Conservation (phyloP, 257 asterid species). For the Capsicum rhomboideum region DNA sequence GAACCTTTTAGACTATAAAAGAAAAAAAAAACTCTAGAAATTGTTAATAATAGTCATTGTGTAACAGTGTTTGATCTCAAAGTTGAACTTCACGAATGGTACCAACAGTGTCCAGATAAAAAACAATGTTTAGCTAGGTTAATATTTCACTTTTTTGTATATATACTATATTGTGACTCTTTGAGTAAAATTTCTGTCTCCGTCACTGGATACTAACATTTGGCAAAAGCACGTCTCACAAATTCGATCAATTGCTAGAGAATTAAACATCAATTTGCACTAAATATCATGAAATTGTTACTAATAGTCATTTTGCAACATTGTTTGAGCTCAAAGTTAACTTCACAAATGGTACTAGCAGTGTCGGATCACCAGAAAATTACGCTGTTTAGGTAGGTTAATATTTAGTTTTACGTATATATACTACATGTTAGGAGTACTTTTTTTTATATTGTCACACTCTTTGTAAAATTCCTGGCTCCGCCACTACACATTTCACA, state of each 20-base stretch:
- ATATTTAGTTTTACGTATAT: no score
- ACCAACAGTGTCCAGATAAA: not conserved
- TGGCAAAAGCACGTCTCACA: not conserved
- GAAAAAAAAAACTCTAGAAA: not conserved
- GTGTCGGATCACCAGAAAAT: not conserved
- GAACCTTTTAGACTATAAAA: not conserved
- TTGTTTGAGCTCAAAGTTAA: not conserved
- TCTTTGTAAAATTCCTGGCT: not conserved
- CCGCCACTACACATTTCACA: not conserved
- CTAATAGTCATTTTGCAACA: not conserved
- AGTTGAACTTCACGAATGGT: not conserved
- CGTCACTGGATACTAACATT: not conserved
- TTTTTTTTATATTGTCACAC: no score
- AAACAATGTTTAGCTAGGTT: not conserved
- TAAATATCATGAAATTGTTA: not conserved
- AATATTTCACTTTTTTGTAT: no score
- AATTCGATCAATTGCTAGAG: not conserved
- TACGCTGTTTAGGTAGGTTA: not conserved
- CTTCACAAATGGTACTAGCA: not conserved
- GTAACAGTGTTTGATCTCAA: not conserved
- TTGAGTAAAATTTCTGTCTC: not conserved
- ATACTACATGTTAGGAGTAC: no score
- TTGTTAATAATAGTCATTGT: not conserved
- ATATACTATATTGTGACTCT: no score
- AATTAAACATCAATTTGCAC: not conserved